Evolutionary conservation across 495 filamentous ascomycete species (phyloP).

Genomic region (Arthonia radiata): DNA sequence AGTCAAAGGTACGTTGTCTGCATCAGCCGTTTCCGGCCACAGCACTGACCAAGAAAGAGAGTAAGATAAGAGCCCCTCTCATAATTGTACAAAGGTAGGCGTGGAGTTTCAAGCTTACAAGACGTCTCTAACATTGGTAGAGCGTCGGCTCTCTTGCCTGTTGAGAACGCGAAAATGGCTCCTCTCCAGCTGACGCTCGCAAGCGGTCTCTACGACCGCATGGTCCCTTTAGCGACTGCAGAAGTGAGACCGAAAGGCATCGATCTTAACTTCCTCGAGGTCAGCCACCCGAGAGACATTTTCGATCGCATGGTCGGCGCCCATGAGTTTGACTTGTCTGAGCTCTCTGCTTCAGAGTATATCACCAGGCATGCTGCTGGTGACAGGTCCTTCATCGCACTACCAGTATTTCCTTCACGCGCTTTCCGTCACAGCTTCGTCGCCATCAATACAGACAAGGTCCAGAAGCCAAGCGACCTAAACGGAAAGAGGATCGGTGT

Average conservation of each 20-base stretch:
- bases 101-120: too few species aligned
- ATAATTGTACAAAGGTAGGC: too few species aligned
- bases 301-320: conserved; percentile 8
- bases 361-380: conserved; percentile 13
- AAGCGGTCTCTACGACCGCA: conserved; percentile 10
- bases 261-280: conserved; percentile 11
- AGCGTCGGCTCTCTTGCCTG: too few species aligned
- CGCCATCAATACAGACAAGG: conserved; percentile 11
- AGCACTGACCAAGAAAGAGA: too few species aligned
- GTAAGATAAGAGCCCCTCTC: too few species aligned
- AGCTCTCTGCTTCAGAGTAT: conserved; percentile 16
- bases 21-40: too few species aligned
- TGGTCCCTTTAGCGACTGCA: conserved; percentile 7
- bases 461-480: conserved; percentile 15
- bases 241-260: conserved; percentile 11
- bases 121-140: too few species aligned
- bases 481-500: conserved; percentile 18
- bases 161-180: too few species aligned
- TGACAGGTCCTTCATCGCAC: conserved; percentile 13
- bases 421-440: conserved; percentile 18
- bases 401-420: conserved; percentile 18
- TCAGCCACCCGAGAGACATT: conserved; percentile 12
- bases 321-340: conserved; percentile 16
- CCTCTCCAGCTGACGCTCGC: conserved; percentile 11
- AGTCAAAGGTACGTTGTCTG: too few species aligned